Base-by-base conservation (phyloP, 169 alveolate genomes). In the Plasmodium ovale region DNA sequence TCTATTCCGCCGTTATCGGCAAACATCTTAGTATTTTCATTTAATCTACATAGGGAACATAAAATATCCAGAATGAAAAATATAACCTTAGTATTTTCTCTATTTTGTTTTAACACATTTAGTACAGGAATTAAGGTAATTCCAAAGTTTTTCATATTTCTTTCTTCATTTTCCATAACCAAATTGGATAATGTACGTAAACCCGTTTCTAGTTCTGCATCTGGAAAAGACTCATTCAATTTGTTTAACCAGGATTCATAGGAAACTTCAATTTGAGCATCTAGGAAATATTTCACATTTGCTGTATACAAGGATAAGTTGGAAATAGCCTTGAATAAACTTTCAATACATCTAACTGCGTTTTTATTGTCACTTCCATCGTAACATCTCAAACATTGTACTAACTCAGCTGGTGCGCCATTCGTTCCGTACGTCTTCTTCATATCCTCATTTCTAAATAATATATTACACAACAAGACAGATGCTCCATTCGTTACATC, bases 391-490 rank as follows among this genome's bases (percentile, higher is more conserved):
- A 94, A 87, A 73, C 96, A 95, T 47, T 93, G 93, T 25, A 95
- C 97, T 64, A 96, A 94, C n/a, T 96, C 97, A 14, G 94, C 96
- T 2, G 98, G 98, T 4, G 97, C 96, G 3, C 97, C 97, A 51
- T 93, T 91, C 31, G 92, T 88, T 2, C 98, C 98, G 53, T 95
- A 94, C 10, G 87, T 74, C 79, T 91, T 95, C 88, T 96, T 96
- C 92, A 96, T 93, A 19, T 51, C 92, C 47, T 95, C 98, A 88
- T 95, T 96, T 92, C 95, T 93, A 91, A 95, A 96, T 19, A 95
- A 94, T 71, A 95, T 67, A 87, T 96, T 96, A 84, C 97, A 96
- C 9, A 96, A 92, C 82, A 96, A 82, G 49, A 95, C 96, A 33
- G 96, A 92, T 21, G 97, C 96, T n/a, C 97, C 97, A 88, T 96